A percentile compares a stretch with the other conserved stretches of the same genome.
Conservation (phyloP, 495 filamentous ascomycete species). For the Lophium mytilinum region DNA sequence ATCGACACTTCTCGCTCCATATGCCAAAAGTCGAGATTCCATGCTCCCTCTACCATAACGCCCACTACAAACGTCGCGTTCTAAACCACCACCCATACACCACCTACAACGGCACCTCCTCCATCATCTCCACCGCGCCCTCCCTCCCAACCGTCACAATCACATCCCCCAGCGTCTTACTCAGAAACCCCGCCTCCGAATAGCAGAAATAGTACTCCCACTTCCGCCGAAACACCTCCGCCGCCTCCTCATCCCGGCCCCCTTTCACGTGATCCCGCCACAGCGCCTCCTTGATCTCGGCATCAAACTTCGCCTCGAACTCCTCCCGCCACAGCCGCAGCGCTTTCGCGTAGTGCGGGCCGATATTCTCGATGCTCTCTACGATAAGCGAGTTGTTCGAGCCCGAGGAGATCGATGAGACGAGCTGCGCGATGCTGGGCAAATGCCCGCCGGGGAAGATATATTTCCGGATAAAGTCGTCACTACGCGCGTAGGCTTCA, state of each 20-base stretch:
- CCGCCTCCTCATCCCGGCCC: constrained; percentile 47
- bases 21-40: no score
- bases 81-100: no score
- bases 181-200: constrained; percentile 62
- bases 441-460: constrained; percentile 71
- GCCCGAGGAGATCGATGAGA: constrained; percentile 50
- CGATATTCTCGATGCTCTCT: constrained; percentile 58
- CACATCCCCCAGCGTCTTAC: constrained; percentile 62
- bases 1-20: no score
- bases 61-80: no score
- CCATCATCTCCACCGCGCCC: constrained; percentile 58
- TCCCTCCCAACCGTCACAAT: constrained; percentile 59
- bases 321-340: constrained; percentile 58
- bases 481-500: constrained; percentile 37
- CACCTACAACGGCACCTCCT: constrained; percentile 50
- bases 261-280: constrained; percentile 38
- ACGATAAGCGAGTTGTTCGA: constrained; percentile 52
- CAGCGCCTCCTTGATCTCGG: constrained; percentile 47
- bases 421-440: constrained; percentile 54
- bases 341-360: constrained; percentile 61
- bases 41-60: no score
- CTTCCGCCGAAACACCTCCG: constrained; percentile 58
- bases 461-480: constrained; percentile 61
- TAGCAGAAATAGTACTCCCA: constrained; percentile 74
- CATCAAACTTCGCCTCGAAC: constrained; percentile 54